phyloP scores from a whole-genome alignment of 352 stramenopile species.

The Elongisporangium senticosum region DNA sequence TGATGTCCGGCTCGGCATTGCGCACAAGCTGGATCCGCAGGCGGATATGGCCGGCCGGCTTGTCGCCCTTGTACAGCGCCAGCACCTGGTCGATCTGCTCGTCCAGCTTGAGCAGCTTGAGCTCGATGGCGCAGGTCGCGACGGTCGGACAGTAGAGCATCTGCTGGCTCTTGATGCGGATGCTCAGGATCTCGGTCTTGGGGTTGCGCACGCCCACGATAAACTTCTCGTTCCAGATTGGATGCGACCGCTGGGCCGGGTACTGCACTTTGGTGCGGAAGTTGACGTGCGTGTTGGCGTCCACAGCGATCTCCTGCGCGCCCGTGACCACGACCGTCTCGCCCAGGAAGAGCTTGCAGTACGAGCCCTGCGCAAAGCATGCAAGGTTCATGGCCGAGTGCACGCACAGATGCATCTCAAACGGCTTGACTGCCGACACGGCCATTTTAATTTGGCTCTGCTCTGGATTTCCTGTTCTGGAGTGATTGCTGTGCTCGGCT shows the following conservation, averaged over 20 bases:
- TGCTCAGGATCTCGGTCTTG: conserved; percentile 44
- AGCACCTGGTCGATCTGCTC: conserved; percentile 50
- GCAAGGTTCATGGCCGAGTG: conserved; percentile 52
- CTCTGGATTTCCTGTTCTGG: background rate
- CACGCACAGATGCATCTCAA: conserved; percentile 28
- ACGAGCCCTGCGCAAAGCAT: conserved; percentile 34
- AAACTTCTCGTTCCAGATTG: conserved; percentile 77
- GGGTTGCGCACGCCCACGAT: conserved; percentile 48
- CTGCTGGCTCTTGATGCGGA: conserved; percentile 70
- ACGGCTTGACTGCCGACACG: background rate
- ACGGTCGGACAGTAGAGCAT: conserved; percentile 58
- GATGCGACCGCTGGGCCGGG: conserved; percentile 20
- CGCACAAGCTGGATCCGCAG: conserved; percentile 43
- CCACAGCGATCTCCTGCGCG: background rate
- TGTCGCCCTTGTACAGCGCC: conserved; percentile 43
- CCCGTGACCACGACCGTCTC: conserved; percentile 13
- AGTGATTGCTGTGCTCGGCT: background rate
- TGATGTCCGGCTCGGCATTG: conserved; percentile 4
- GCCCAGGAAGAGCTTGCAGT: conserved; percentile 69
- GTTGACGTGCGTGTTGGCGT: conserved; percentile 26
- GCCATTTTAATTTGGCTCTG: background rate
- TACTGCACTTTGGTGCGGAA: conserved; percentile 59
- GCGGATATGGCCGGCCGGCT: conserved; percentile 32
- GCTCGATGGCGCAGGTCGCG: conserved; percentile 48
- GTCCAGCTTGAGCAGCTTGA: conserved; percentile 42